Evolutionary conservation across 2,329 filamentous ascomycete species (phyloP).

Genomic region (Exophiala sp.): DNA sequence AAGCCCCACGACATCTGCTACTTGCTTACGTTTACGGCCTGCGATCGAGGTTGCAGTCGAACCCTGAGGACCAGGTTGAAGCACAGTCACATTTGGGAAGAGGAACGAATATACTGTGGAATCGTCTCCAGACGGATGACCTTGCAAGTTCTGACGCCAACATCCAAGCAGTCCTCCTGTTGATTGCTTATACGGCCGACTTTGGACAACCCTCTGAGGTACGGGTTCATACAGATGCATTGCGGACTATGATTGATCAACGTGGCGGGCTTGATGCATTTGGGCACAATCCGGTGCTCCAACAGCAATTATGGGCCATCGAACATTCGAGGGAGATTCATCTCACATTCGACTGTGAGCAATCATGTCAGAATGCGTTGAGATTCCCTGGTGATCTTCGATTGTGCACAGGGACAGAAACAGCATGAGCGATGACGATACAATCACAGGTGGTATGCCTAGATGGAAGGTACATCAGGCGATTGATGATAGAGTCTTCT

Average conservation of each 20-base stretch:
- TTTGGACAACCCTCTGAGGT: conserved; percentile 18
- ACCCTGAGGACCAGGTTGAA: conserved; percentile 19
- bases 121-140: conserved; percentile 17
- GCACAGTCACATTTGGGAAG: conserved; percentile 20
- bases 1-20: conserved; percentile 18
- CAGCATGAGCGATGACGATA: conserved; percentile 12
- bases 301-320: conserved; percentile 19
- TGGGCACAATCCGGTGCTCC: conserved; percentile 17
- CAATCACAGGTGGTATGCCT: too few species aligned
- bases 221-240: conserved; percentile 19
- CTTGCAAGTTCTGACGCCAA: conserved; percentile 24
- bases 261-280: conserved; percentile 22
- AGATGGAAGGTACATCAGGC: too few species aligned
- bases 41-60: conserved; percentile 8
- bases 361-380: conserved; percentile 7
- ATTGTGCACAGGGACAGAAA: conserved; percentile 13
- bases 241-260: conserved; percentile 24
- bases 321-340: conserved; percentile 17
- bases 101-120: conserved; percentile 26
- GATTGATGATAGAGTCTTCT: too few species aligned
- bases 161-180: conserved; percentile 26
- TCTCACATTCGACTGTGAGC: conserved; percentile 20
- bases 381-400: conserved; percentile 19
- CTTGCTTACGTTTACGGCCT: conserved; percentile 20
- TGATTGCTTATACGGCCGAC: conserved; percentile 26